Conservation (phyloP, 495 filamentous ascomycete species). For the Oidiodendron maius region DNA sequence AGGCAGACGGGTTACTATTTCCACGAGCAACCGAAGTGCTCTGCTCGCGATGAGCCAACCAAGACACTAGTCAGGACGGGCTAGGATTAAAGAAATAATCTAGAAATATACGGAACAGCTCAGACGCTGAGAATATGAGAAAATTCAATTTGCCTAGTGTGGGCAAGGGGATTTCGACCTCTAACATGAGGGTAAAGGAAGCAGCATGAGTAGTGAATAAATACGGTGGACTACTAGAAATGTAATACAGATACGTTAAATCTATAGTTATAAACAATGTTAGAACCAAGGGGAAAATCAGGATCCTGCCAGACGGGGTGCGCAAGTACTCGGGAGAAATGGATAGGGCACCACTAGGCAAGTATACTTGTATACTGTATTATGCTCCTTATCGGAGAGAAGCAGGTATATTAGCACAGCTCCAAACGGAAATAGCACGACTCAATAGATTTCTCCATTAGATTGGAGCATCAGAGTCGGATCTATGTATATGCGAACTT, state of each 20-base stretch:
- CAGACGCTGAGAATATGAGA: slow-evolving; percentile 1
- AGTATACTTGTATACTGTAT: slow-evolving; percentile 20
- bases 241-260: slow-evolving; percentile 1
- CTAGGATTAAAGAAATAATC: slow-evolving; percentile 4
- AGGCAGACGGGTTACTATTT: slow-evolving; percentile 8
- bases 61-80: slow-evolving; percentile 8
- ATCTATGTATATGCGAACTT: no score
- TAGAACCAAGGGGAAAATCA: not conserved
- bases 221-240: not conserved
- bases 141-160: slow-evolving; percentile 1
- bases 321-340: slow-evolving; percentile 26
- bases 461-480: no score
- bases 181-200: slow-evolving; percentile 1
- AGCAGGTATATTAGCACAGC: no score
- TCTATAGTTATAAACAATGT: not conserved
- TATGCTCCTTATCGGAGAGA: not conserved
- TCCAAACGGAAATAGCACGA: no score
- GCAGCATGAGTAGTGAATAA: slow-evolving; percentile 3
- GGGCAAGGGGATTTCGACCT: slow-evolving; percentile 2
- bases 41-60: slow-evolving; percentile 3
- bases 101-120: slow-evolving; percentile 4
- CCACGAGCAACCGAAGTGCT: slow-evolving; percentile 9
- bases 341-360: slow-evolving; percentile 27
- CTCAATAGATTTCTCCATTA: no score
- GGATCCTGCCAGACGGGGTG: slow-evolving; percentile 17